Evolutionary conservation across 208 protist species (phyloP), one percentile per base, ranked within the genome.

Genomic region (Acanthamoeba castellanii): DNA sequence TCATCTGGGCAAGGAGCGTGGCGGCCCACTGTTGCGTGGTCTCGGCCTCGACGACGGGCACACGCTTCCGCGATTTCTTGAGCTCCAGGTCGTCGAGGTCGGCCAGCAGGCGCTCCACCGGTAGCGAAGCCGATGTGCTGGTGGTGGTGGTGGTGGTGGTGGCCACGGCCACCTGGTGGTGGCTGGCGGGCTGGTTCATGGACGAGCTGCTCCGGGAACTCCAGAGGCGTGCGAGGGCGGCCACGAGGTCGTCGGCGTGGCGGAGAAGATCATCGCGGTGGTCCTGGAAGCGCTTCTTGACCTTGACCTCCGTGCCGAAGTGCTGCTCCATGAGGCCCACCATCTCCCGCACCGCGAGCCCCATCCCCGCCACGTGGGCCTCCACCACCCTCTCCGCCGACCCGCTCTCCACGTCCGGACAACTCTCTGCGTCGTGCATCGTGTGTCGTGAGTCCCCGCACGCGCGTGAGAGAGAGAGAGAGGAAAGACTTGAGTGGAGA

Each of bases 51-150:
- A 30, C 70, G 20, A 20, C 32, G 25, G 20, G 3, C 2, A n/a
- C 20, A 2, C 70, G 70, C 30, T 78, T 78, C 20, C 70, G 70
- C 8, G 70, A 30, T 42, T 78, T 30, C 30, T 78, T 78, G 9
- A 78, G 34, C 18, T 78, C 70, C 20, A 78, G 70, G n/a, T 78
- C 70, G 42, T 78, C 70, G n/a, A 78, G 70, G 42, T 78, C 70
- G 70, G n/a, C n/a, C 70, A 78, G 3, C 20, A 47, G 64, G 30
- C 18, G 5, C 27, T 72, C 64, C 64, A 7, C 20, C 30, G 6
- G 64, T 55, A 13, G 50, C 50, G 50, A 55, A 13, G 50, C 50
- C 50, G 50, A 55, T 16, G 50, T 16, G 50, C 50, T 5, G 13
- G 50, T 16, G 50, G 50, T 13, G 13, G 50, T 13, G 50, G 50